These are phyloP conservation scores for Quercus bicolor DNA, from an alignment of 306 rosid genomes.

Conservation along the genomic window DNA sequence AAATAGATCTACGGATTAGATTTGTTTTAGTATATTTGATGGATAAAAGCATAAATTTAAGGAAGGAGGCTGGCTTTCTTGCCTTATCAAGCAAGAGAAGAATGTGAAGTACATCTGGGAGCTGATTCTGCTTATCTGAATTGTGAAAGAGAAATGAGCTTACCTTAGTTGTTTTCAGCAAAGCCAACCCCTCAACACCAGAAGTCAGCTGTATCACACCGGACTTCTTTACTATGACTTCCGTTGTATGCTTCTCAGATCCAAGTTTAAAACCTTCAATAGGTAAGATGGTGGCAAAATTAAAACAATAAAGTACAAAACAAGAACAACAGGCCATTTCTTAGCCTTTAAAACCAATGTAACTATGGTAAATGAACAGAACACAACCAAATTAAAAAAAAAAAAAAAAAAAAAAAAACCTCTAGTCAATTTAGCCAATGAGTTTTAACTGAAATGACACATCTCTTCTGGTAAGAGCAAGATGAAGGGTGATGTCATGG, in stretches of 20 bases:
- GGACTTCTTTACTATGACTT: slow-evolving; percentile 59
- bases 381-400: no score
- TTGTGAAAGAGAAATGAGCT: slow-evolving; percentile 9
- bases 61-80: neutral
- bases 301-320: neutral
- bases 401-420: no score
- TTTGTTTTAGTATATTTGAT: neutral
- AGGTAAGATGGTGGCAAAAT: neutral
- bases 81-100: neutral
- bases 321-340: neutral
- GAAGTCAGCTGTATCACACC: slow-evolving; percentile 68
- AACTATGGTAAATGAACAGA: neutral
- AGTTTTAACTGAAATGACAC: no score
- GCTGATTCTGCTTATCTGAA: neutral
- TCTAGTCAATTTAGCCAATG: neutral
- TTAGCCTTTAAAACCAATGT: neutral
- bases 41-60: neutral
- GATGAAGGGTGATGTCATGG: no score
- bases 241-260: slow-evolving; percentile 80
- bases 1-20: neutral
- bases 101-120: neutral
- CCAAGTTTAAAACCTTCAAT: slow-evolving; percentile 90
- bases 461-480: no score
- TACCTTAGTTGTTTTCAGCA: slow-evolving; percentile 87
- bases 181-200: slow-evolving; percentile 76